Conservation (phyloP, 495 filamentous ascomycete species). For the Penicillium pulvis region DNA sequence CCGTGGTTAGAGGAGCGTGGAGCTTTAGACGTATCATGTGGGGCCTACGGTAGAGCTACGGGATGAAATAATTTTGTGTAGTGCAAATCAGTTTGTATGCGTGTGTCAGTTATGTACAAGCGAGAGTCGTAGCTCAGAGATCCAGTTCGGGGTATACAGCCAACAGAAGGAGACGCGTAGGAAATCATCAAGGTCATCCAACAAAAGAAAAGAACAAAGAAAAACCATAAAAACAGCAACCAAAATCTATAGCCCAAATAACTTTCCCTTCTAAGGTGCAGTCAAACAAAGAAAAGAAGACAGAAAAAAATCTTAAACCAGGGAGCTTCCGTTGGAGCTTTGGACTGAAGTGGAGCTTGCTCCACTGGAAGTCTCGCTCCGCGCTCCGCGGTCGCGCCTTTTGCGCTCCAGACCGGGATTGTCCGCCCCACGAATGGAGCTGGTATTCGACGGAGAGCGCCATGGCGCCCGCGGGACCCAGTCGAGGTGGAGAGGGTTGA, state of each 20-base stretch:
- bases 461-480: not conserved
- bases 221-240: not conserved
- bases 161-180: slow-evolving; percentile 10
- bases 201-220: slow-evolving; percentile 6
- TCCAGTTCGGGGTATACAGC: slow-evolving; percentile 18
- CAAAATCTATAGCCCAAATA: slow-evolving; percentile 3
- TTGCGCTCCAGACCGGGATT: slow-evolving; percentile 14
- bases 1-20: not conserved
- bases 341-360: slow-evolving; percentile 12
- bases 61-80: not conserved
- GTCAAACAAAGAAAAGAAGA: not conserved
- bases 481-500: slow-evolving; percentile 1
- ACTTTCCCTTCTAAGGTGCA: slow-evolving; percentile 1
- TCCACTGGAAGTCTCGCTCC: slow-evolving; percentile 10
- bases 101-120: slow-evolving; percentile 10
- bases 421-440: slow-evolving; percentile 13
- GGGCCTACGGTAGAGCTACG: no score
- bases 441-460: slow-evolving; percentile 3
- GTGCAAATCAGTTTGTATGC: not conserved
- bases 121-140: not conserved
- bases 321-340: slow-evolving; percentile 4
- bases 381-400: slow-evolving; percentile 16
- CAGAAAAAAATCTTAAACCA: not conserved
- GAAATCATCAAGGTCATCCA: slow-evolving; percentile 18
- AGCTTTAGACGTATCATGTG: not conserved